A percentile compares a stretch with the other conserved stretches of the same genome.
phyloP scores from a whole-genome alignment of 257 asterid genomes.

The Lycium barbarum region DNA sequence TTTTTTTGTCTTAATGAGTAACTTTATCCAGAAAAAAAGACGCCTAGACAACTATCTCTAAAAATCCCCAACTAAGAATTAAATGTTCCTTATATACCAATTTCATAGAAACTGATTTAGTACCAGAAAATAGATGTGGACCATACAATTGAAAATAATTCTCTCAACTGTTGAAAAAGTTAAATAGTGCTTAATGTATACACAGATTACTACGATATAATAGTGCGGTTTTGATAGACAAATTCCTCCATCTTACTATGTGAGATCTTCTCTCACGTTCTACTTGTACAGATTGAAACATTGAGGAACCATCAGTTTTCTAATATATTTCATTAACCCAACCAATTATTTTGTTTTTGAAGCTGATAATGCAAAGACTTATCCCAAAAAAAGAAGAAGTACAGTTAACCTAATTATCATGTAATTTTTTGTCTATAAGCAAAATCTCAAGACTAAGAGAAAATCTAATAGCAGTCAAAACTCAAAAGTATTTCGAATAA shows the following conservation, averaged over 20 bases:
- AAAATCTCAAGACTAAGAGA: conserved; percentile 3
- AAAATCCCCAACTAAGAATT: background rate
- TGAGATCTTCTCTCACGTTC: background rate
- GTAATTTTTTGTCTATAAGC: background rate
- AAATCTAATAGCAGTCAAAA: background rate
- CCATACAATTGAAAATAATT: background rate
- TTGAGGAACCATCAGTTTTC: background rate
- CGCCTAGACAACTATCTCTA: background rate
- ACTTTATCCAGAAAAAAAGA: background rate
- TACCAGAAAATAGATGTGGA: conserved; percentile 3
- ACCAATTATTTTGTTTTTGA: background rate
- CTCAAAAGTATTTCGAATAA: background rate
- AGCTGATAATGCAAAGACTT: conserved; percentile 1
- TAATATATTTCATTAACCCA: background rate
- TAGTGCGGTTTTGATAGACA: background rate
- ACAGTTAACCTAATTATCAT: background rate
- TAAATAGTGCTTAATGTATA: background rate
- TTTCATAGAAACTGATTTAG: background rate
- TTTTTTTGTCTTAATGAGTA: background rate
- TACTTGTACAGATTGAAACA: background rate
- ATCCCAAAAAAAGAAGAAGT: background rate
- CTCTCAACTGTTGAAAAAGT: background rate
- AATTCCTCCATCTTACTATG: background rate
- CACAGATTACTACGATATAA: background rate
- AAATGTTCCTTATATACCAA: background rate